A percentile compares a stretch with the other conserved stretches of the same genome.
phyloP scores from a whole-genome alignment of 2,329 filamentous ascomycete species.

The Acrocalymma vagum region DNA sequence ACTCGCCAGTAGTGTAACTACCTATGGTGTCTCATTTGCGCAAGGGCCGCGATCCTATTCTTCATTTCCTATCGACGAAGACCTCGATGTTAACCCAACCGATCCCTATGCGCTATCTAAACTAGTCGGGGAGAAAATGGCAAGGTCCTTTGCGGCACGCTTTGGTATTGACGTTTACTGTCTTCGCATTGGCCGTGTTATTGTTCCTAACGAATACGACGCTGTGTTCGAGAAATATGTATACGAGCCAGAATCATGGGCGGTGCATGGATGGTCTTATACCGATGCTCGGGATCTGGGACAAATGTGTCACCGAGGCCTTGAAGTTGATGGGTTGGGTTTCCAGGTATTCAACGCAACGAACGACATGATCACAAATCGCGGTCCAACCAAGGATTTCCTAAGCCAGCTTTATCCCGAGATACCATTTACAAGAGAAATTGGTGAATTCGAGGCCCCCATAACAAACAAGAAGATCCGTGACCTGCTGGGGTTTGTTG shows the following conservation, averaged over 20 bases:
- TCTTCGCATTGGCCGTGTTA: constrained; percentile 65
- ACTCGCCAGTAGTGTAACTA: constrained; percentile 64
- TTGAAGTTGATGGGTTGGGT: constrained; percentile 62
- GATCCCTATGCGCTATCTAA: constrained; percentile 69
- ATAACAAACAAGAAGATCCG: constrained; percentile 68
- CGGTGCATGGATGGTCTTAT: constrained; percentile 68
- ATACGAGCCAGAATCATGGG: constrained; percentile 57
- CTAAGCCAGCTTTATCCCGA: constrained; percentile 60
- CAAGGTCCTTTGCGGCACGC: constrained; percentile 62
- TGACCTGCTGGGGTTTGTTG: constrained; percentile 66
- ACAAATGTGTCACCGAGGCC: constrained; percentile 63
- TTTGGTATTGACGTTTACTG: constrained; percentile 66
- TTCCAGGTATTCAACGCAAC: constrained; percentile 71
- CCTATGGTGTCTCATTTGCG: constrained; percentile 67
- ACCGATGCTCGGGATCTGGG: constrained; percentile 68
- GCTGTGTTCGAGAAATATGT: constrained; percentile 60
- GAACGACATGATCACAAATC: constrained; percentile 66
- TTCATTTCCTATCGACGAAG: constrained; percentile 66
- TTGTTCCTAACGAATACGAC: constrained; percentile 67
- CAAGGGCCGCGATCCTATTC: constrained; percentile 64
- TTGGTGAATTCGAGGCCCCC: constrained; percentile 68
- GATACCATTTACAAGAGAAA: constrained; percentile 62
- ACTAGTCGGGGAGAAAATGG: constrained; percentile 63
- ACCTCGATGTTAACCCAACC: constrained; percentile 65
- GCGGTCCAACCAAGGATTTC: constrained; percentile 59